Evolutionary conservation across 2,329 filamentous ascomycete genomes (phyloP).

Genomic region (Sphaerulina musiva): DNA sequence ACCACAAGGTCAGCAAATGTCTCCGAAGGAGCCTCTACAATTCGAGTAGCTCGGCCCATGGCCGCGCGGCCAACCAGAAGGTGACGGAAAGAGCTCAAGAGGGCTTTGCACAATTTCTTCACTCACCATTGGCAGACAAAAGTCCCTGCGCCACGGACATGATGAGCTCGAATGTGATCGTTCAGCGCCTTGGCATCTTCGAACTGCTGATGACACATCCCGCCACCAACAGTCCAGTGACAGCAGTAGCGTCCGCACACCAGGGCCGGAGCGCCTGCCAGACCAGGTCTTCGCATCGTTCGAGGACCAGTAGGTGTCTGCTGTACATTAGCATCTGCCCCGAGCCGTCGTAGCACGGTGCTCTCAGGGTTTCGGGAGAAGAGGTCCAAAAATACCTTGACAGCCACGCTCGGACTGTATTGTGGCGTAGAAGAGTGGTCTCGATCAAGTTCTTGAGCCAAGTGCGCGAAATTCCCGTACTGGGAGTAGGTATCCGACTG

Average conservation of each 20-base stretch:
- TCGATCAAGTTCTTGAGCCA: neutral
- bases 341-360: neutral
- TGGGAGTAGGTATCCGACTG: neutral
- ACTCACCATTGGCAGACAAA: conserved; percentile 37
- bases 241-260: conserved; percentile 28
- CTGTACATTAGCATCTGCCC: neutral
- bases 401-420: conserved; percentile 8
- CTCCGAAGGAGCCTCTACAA: conserved; percentile 22
- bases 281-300: conserved; percentile 21
- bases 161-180: conserved; percentile 48
- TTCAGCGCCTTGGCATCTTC: conserved; percentile 48
- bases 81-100: too few relatives aligned
- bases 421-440: conserved; percentile 6
- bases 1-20: neutral
- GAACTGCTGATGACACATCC: conserved; percentile 33
- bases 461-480: neutral
- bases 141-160: conserved; percentile 37
- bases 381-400: conserved; percentile 8
- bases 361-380: neutral
- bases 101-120: neutral
- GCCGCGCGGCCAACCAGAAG: too few relatives aligned
- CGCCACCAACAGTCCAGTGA: conserved; percentile 24
- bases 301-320: conserved; percentile 19
- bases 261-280: conserved; percentile 25
- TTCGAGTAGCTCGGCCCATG: too few relatives aligned